These are phyloP conservation scores for Moesziomyces sp. DNA, from an alignment of 1,284 basidiomycete species.

Conservation along the genomic window DNA sequence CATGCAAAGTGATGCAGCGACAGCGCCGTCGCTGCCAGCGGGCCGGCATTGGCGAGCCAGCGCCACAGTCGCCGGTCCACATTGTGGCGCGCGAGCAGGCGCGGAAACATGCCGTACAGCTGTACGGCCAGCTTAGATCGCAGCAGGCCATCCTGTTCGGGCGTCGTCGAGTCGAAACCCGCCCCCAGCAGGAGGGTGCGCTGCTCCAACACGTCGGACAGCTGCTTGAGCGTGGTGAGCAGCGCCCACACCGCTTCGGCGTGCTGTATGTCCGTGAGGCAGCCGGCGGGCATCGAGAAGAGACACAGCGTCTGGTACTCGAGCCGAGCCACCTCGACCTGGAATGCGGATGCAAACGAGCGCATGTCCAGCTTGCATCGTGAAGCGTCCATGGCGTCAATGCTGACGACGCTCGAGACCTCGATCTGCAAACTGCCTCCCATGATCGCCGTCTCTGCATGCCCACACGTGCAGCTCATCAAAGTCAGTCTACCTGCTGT, in stretches of 20 bases:
- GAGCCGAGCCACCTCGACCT: slow-evolving; percentile 34
- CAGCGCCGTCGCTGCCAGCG: slow-evolving; percentile 19
- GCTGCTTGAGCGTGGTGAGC: slow-evolving; percentile 17
- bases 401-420: slow-evolving; percentile 1
- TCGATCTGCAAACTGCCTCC: slow-evolving; percentile 11
- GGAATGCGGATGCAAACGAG: slow-evolving; percentile 7
- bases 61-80: slow-evolving; percentile 11
- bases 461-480: not conserved
- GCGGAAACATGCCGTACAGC: slow-evolving; percentile 36
- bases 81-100: slow-evolving; percentile 20
- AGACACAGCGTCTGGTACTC: slow-evolving; percentile 21
- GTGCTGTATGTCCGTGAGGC: slow-evolving; percentile 11
- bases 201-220: slow-evolving; percentile 15
- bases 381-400: slow-evolving; percentile 13
- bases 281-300: slow-evolving; percentile 13
- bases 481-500: too few species aligned
- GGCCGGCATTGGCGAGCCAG: slow-evolving; percentile 22
- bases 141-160: slow-evolving; percentile 14
- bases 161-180: not conserved
- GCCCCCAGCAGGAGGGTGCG: slow-evolving; percentile 2
- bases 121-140: slow-evolving; percentile 24
- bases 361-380: slow-evolving; percentile 6
- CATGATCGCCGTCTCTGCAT: slow-evolving; percentile 28
- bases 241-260: slow-evolving; percentile 24
- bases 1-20: slow-evolving; percentile 16